Base-by-base conservation (phyloP, 768 basidiomycete species). In the Boletus insuetus region DNA sequence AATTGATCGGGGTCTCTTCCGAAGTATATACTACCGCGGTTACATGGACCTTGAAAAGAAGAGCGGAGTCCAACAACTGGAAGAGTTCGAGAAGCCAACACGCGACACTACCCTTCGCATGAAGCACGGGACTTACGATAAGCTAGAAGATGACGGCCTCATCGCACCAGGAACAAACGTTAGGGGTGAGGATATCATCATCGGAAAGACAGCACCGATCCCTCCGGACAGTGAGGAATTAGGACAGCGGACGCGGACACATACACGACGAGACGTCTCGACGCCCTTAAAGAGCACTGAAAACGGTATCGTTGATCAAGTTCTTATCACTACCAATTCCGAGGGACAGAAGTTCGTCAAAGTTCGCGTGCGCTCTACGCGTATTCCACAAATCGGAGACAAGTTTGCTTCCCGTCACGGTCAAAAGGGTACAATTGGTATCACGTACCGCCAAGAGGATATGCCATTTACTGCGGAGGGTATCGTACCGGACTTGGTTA, bases 321-420 rank as follows among this genome's bases (percentile, higher is more conserved):
- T 99, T 5, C 77, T 98, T 66, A 85, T 99, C 61, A 97, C 97
- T 11, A 98, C 95, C 42, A 98, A 97, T 65, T 85, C 86, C 6
- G 96, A 98, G 58, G 96, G 95, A 2, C 87, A 94, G 69, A 98
- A 98, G 67, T 98, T 99, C 65, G 97, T 98, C 72, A 98, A 98
- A 78, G 89, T 99, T 60, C 90, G 97, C 44, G 89, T 98, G 26
- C 84, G 97, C 42, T 91, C 96, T 19, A 96, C 94, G 8, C 91
- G 97, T 75, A 84, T 98, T 52, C 97, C 97, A 31, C 96, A 99
- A 71, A 97, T 89, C 51, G 97, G 97, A 39, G 97, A 99, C 80
- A 99, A 99, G 75, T 99, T 99, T 62, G 97, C 97, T 2, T 99
- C 97, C 45, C 91, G 97, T 67, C 97, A 99, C 68, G 97, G 97